Base-by-base conservation (phyloP, 2,329 filamentous ascomycete species). In the Trichoderma atrobrunneum region DNA sequence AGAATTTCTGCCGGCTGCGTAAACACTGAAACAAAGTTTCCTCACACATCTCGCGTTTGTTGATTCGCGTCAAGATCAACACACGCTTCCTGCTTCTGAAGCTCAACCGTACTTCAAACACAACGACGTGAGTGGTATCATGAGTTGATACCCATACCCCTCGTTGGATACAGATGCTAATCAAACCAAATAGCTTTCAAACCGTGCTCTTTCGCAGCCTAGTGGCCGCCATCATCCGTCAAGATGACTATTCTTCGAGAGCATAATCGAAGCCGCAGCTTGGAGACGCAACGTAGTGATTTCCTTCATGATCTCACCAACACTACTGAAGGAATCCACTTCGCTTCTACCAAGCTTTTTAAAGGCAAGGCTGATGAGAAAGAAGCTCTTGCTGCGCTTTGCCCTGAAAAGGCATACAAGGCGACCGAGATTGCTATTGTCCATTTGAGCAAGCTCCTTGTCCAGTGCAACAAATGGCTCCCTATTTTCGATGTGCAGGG, bases 251-350 rank as follows among this genome's bases (percentile, higher is more conserved):
- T 61, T n/a, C n/a, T 66, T 24, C 51, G 36, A n/a, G 36, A n/a
- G 8, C 51, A 48, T 7, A 54, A 32, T 16, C 69, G 62, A 59
- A 63, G 48, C 39, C 69, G 69, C 26, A 72, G 69, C 69, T 26
- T 73, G 43, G 72, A 73, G 56, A 68, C 69, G 10, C 21, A 72
- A 1, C 59, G 69, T 30, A 54, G 28, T 5, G 69, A 72, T 21
- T 30, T 73, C 28, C 34, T 71, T 7, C 48, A 72, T 12, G 59
- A 30, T 11, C 32, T 73, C 36, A 39, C 39, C 18, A 43, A 73
- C 18, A 72, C 61, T 10, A 72, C 69, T n/a, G 65, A 73, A 11
- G 69, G 72, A 34, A 21, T 73, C 18, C 61, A 72, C 16, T 73
- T 68, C 7, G 1, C n/a, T 21, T 24, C 57, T 6, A 24, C 51